Conservation (phyloP, 148 eudicot species). For the Cornus kousa region DNA sequence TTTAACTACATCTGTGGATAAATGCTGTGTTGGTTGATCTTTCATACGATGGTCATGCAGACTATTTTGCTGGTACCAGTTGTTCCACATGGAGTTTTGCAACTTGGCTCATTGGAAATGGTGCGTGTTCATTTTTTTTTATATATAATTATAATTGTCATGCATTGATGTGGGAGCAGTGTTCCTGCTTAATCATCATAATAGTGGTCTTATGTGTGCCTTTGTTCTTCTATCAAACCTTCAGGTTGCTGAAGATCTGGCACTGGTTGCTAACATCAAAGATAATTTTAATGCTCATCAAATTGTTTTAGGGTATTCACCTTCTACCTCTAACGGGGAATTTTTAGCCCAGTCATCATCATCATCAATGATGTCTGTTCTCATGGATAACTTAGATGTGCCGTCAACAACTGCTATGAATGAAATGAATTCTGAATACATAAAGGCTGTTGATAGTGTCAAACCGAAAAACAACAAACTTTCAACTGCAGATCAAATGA, state of each 20-base stretch:
- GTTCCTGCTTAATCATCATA: background rate
- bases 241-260: slow-evolving; percentile 62
- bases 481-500: slow-evolving; percentile 19
- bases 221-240: slow-evolving; percentile 12
- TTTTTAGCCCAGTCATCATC: slow-evolving; percentile 26
- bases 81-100: slow-evolving; percentile 68
- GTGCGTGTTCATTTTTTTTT: slow-evolving; percentile 27
- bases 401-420: slow-evolving; percentile 15
- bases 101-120: slow-evolving; percentile 70
- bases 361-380: slow-evolving; percentile 18
- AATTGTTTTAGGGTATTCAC: slow-evolving; percentile 1
- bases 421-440: slow-evolving; percentile 23
- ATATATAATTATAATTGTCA: background rate
- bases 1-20: slow-evolving; percentile 8
- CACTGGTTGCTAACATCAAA: slow-evolving; percentile 42
- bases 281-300: slow-evolving; percentile 33
- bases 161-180: background rate
- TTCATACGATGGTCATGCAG: slow-evolving; percentile 36
- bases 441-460: slow-evolving; percentile 12
- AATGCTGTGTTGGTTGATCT: background rate
- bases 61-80: slow-evolving; percentile 67
- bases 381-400: slow-evolving; percentile 23
- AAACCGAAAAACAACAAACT: slow-evolving; percentile 21
- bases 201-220: background rate
- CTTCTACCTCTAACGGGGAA: slow-evolving; percentile 12